These are phyloP conservation scores for Astrothelium macrocarpum DNA, from an alignment of 495 filamentous ascomycete genomes.

Conservation along the genomic window DNA sequence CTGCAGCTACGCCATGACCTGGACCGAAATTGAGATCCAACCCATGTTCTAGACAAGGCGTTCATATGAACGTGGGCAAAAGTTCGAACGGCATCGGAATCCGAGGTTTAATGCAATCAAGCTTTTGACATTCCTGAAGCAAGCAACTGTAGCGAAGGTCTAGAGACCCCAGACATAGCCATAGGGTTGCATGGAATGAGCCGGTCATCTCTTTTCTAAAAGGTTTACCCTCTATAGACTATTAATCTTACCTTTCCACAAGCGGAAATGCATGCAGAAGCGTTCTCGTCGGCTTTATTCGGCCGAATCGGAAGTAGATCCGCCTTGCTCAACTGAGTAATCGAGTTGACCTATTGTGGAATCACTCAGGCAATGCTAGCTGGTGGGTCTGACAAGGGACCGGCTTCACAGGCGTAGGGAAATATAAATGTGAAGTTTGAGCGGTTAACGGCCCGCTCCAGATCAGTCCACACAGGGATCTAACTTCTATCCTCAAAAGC, in stretches of 20 bases:
- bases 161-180: constrained; percentile 66
- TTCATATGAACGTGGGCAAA: constrained; percentile 78
- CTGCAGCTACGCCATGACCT: constrained; percentile 61
- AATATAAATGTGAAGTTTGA: too few relatives aligned
- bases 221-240: constrained; percentile 43
- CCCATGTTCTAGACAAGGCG: constrained; percentile 61
- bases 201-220: constrained; percentile 52
- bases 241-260: constrained; percentile 48
- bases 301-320: neutral
- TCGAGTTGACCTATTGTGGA: neutral
- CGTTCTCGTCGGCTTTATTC: neutral
- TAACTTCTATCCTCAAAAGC: too few relatives aligned
- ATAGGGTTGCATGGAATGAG: constrained; percentile 62
- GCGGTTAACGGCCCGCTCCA: too few relatives aligned
- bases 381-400: neutral
- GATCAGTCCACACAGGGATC: too few relatives aligned
- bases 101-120: constrained; percentile 57
- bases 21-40: constrained; percentile 61
- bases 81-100: constrained; percentile 62
- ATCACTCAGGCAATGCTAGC: neutral
- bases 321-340: neutral
- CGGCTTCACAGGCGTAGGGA: too few relatives aligned
- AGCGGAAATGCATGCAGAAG: neutral
- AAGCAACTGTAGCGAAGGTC: constrained; percentile 61
- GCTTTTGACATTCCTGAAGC: constrained; percentile 50